phyloP scores from a whole-genome alignment of 2,329 filamentous ascomycete genomes.

The Lachnellula occidentalis region DNA sequence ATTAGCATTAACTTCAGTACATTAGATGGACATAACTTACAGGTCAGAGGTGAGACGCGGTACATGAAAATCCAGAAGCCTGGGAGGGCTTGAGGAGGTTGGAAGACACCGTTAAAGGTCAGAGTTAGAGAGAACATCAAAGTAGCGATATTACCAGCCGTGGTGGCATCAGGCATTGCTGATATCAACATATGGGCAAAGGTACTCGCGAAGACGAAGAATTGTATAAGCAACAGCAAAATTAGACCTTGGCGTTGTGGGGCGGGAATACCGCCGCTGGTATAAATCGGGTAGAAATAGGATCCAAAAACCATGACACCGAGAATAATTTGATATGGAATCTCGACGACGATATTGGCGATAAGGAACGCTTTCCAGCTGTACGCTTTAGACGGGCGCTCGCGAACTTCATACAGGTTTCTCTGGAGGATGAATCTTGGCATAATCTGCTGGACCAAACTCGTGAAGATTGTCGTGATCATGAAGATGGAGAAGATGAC shows the following conservation, averaged over 20 bases:
- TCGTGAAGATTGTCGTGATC: slow-evolving; percentile 63
- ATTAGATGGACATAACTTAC: slow-evolving; percentile 22
- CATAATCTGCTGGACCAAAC: slow-evolving; percentile 61
- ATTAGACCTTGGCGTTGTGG: slow-evolving; percentile 48
- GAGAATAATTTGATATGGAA: slow-evolving; percentile 78
- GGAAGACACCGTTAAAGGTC: slow-evolving; percentile 73
- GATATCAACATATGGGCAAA: slow-evolving; percentile 78
- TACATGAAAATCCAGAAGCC: slow-evolving; percentile 87
- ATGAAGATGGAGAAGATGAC: slow-evolving; percentile 70
- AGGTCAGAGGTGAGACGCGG: slow-evolving; percentile 50
- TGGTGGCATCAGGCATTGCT: slow-evolving; percentile 69
- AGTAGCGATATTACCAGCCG: slow-evolving; percentile 71
- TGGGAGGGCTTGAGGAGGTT: slow-evolving; percentile 56
- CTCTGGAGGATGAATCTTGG: slow-evolving; percentile 66
- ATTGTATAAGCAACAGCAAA: slow-evolving; percentile 69
- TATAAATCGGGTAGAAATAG: slow-evolving; percentile 72
- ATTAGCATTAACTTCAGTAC: background rate
- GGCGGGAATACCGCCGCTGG: slow-evolving; percentile 52
- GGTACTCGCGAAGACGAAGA: slow-evolving; percentile 78
- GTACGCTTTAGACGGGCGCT: slow-evolving; percentile 31
- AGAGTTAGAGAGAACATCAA: slow-evolving; percentile 68
- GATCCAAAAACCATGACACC: slow-evolving; percentile 68
- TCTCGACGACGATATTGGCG: slow-evolving; percentile 64
- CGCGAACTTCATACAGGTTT: slow-evolving; percentile 55
- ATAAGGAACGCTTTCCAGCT: slow-evolving; percentile 34